Base-by-base conservation (phyloP, 2,329 filamentous ascomycete species). In the Fusarium metavorans region DNA sequence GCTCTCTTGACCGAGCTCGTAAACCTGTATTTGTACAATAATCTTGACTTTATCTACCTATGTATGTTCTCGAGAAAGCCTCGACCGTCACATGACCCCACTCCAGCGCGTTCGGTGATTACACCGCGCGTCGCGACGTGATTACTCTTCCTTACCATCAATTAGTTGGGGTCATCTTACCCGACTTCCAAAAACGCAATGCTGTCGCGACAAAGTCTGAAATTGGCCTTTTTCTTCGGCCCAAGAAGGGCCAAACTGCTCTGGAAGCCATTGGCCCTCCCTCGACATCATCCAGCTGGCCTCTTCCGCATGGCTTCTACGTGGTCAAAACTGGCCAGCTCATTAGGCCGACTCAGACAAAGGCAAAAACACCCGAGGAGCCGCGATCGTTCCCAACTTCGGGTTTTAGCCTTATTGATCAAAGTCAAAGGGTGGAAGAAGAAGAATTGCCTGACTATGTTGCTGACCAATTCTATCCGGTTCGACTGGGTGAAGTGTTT, bases 401-500 rank as follows among this genome's bases (percentile, higher is more conserved):
- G 0, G 50, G 63, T 0, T 70, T 65, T 6, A 11, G 18, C 11
- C 2, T 35, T 0, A 54, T 70, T 1, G 37, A 68, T 4, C 4
- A 30, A 1, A 8, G 37, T 0, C 5, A 52, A 0, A 57, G 18
- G 1, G 9, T 34, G 4, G 84, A 86, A 43, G 84, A 87, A 67
- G 85, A 86, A 62, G 76, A 71, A 2, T 61, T 84, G 5, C 80
- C 81, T 0, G 78, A 77, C 13, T 85, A 85, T 65, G 68, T 77
- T 2, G 68, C 82, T 0, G 78, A 81, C 3, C 75, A 78, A 4
- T 85, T 83, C 63, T 85, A 85, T 68, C 81, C 83, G 1, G 82
- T 81, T n/a, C 78, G 73, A 1, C 72, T 84, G 1, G 83, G 84
- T 4, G 78, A 87, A 14, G 68, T 84, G 1, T 80, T 85, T 4